Base-by-base conservation (phyloP, 768 basidiomycete genomes). In the Tylopilus rubrobrunneus region DNA sequence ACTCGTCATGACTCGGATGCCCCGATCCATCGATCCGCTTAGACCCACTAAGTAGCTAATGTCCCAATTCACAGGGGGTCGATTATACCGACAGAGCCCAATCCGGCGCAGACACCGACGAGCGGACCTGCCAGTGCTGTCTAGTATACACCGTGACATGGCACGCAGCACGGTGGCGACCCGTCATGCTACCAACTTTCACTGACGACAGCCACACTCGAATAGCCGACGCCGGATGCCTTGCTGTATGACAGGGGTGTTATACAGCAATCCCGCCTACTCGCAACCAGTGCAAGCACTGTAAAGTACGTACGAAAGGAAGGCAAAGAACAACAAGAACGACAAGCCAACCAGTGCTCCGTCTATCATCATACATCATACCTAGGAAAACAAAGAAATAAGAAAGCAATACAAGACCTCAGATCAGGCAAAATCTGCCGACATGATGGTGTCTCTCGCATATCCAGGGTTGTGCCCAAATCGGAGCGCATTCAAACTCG, bases 401-500 rank as follows among this genome's bases (percentile, higher is more conserved):
- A 17, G 17, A 37, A 17, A 37, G 3, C 4, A 37, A 37, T 37
- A 7, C 37, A 6, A 15, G 4, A 8, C 17, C n/a, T 37, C 37
- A 37, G 31, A 31, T 31, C 31, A 31, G 19, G 33, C 12, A 34
- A 9, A 37, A 17, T 37, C 17, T n/a, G 37, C 37, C 7, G 37
- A 37, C 37, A 17, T 17, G 39, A n/a, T 15, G n/a, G 39, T 39
- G 39, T 82, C 73, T 49, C 86, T 71, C 3, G 74, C 66, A 0
- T 48, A n/a, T 1, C 23, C 17, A 0, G 34, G 41, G 5, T 74
- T 70, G 6, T 65, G 73, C 31, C 80, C 78, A 57, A 81, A 58
- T 57, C 81, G 73, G 41, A 87, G 77, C 8, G 79, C 83, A 7
- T 66, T 53, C 12, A 64, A 49, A 56, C 84, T 86, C 41, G 74